These are phyloP conservation scores for Phyllosticta capitalensis DNA, from an alignment of 2,329 filamentous ascomycete genomes.

Conservation along the genomic window DNA sequence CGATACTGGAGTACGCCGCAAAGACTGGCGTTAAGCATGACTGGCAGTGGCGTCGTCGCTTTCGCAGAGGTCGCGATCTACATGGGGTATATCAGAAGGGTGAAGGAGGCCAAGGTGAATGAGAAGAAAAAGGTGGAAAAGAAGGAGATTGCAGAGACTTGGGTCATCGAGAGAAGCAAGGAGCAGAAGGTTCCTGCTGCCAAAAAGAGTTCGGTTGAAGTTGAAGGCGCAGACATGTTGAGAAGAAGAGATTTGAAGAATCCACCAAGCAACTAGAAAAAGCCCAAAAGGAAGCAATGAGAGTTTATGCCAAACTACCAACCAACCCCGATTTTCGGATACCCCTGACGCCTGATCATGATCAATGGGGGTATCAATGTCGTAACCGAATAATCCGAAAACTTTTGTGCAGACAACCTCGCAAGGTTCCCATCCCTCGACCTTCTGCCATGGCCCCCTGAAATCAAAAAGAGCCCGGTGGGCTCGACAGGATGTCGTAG, in stretches of 20 bases:
- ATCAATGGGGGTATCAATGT: not conserved
- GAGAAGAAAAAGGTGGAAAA: slow-evolving; percentile 53
- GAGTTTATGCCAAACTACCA: not conserved
- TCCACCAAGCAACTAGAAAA: not conserved
- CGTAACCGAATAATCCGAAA: not conserved
- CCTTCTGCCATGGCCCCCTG: too few species aligned
- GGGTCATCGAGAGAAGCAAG: slow-evolving; percentile 42
- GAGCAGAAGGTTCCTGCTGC: not conserved
- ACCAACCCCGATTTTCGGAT: not conserved
- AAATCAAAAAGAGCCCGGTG: too few species aligned
- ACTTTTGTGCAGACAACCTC: not conserved
- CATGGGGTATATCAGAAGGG: slow-evolving; percentile 61
- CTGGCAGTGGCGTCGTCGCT: slow-evolving; percentile 58
- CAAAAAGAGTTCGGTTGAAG: not conserved
- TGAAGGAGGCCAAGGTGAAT: slow-evolving; percentile 57
- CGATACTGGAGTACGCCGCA: slow-evolving; percentile 66
- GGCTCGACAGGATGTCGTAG: too few species aligned
- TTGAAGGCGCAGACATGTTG: not conserved
- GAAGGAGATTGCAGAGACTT: slow-evolving; percentile 61
- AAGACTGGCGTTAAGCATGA: slow-evolving; percentile 61
- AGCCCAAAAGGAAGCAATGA: not conserved
- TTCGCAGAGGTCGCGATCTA: slow-evolving; percentile 73
- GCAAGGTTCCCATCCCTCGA: not conserved
- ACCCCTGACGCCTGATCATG: not conserved
- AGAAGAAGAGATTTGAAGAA: not conserved